Conservation (phyloP, 495 filamentous ascomycete species). For the Lophiostoma macrostomum region DNA sequence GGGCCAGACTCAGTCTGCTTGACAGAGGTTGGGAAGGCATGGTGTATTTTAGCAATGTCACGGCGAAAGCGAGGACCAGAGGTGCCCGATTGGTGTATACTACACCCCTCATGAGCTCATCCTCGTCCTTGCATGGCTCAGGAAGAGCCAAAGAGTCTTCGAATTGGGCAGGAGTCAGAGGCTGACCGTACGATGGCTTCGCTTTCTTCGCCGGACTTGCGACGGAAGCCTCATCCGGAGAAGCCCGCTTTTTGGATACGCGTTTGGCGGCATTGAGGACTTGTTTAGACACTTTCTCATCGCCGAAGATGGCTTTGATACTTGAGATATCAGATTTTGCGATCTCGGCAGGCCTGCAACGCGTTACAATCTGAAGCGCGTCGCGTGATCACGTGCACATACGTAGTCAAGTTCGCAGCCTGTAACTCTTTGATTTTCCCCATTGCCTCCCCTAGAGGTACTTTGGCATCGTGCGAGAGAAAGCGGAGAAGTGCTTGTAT, state of each 20-base stretch:
- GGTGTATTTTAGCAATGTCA: slow-evolving; percentile 67
- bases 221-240: slow-evolving; percentile 20
- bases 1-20: slow-evolving; percentile 71
- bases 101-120: slow-evolving; percentile 53
- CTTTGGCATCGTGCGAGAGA: slow-evolving; percentile 68
- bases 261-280: slow-evolving; percentile 59
- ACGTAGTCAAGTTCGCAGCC: slow-evolving; percentile 50
- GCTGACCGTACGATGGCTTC: slow-evolving; percentile 44
- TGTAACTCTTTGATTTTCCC: slow-evolving; percentile 65
- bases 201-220: slow-evolving; percentile 33
- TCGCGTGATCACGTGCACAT: slow-evolving; percentile 10
- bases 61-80: slow-evolving; percentile 75
- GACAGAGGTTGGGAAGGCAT: slow-evolving; percentile 83
- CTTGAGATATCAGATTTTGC: slow-evolving; percentile 54
- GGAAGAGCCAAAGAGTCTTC: slow-evolving; percentile 68
- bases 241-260: slow-evolving; percentile 57
- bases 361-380: slow-evolving; percentile 13
- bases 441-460: slow-evolving; percentile 69
- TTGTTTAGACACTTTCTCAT: slow-evolving; percentile 69
- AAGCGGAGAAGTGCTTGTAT: slow-evolving; percentile 73
- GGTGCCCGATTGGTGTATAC: slow-evolving; percentile 77
- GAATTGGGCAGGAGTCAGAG: slow-evolving; percentile 57
- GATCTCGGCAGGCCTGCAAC: slow-evolving; percentile 50
- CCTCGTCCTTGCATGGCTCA: slow-evolving; percentile 51
- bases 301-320: slow-evolving; percentile 59